Conservation (phyloP, 495 filamentous ascomycete species). For the Evansstolkia leycettana region DNA sequence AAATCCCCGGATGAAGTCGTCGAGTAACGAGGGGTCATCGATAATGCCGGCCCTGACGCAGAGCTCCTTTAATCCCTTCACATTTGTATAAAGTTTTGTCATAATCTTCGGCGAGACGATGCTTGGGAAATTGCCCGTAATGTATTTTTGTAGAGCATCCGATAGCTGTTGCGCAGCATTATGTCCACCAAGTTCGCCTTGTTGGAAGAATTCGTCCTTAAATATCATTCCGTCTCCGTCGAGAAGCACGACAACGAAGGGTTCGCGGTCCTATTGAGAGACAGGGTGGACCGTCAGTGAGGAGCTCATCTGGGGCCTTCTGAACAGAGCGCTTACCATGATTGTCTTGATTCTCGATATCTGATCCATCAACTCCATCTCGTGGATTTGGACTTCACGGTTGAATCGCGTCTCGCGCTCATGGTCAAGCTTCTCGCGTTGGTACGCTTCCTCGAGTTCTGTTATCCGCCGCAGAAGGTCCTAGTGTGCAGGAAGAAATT, state of each 20-base stretch:
- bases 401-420: conserved; percentile 44
- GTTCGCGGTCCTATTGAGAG: conserved; percentile 50
- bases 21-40: conserved; percentile 36
- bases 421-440: conserved; percentile 39
- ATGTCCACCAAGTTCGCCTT: conserved; percentile 58
- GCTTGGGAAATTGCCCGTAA: conserved; percentile 31
- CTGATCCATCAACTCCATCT: conserved; percentile 41
- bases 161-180: conserved; percentile 54
- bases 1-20: conserved; percentile 66
- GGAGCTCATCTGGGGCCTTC: no score
- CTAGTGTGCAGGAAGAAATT: conserved; percentile 12
- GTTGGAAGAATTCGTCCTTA: conserved; percentile 47
- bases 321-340: conserved; percentile 26
- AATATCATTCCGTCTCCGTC: conserved; percentile 76
- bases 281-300: conserved; percentile 3
- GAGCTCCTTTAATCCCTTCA: conserved; percentile 47
- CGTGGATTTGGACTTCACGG: conserved; percentile 39
- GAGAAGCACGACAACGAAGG: conserved; percentile 62
- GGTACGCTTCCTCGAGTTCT: conserved; percentile 32
- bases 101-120: conserved; percentile 49
- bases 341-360: conserved; percentile 35
- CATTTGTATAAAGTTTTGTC: conserved; percentile 56
- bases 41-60: conserved; percentile 47
- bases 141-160: conserved; percentile 34
- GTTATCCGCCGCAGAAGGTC: conserved; percentile 37